Percentiles rank a stretch among this genome's conserved stretches.
These are phyloP conservation scores for Xylariaceae sp. DNA, from an alignment of 2,329 filamentous ascomycete genomes.

Conservation along the genomic window DNA sequence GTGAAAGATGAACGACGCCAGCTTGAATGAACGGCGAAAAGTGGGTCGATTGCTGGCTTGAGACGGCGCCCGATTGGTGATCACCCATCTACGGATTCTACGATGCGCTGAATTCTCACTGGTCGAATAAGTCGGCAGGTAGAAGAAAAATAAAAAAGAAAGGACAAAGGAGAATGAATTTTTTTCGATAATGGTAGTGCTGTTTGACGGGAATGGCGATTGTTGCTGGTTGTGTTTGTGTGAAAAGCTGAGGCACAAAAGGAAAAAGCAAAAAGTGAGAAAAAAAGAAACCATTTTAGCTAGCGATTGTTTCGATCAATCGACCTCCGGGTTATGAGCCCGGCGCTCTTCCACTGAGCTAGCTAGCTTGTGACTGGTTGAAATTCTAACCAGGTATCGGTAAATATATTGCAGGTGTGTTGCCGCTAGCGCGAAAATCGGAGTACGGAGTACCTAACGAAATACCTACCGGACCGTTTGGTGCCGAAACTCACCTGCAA, in stretches of 20 bases:
- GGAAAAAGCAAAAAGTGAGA: background rate
- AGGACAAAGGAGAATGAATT: background rate
- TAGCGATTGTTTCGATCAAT: conserved; percentile 35
- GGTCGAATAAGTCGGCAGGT: background rate
- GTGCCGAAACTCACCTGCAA: too few species aligned
- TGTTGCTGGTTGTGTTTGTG: background rate
- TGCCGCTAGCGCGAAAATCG: too few species aligned
- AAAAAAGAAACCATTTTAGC: conserved; percentile 10
- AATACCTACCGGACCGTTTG: too few species aligned
- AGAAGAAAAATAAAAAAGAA: background rate
- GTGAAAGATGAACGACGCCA: background rate
- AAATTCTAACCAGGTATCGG: background rate
- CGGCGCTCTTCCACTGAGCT: conserved; percentile 33
- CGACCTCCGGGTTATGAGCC: conserved; percentile 35
- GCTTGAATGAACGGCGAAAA: background rate
- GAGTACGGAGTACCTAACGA: too few species aligned
- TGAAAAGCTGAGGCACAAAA: background rate
- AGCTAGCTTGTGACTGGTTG: conserved; percentile 16
- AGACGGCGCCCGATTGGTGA: background rate
- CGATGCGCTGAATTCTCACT: background rate
- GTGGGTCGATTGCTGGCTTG: background rate
- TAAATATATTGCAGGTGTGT: background rate
- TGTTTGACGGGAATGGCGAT: background rate
- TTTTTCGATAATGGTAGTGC: too few species aligned
- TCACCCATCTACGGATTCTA: background rate